Percentiles rank a stretch among this genome's conserved stretches.
Evolutionary conservation across 1,284 basidiomycete genomes (phyloP).

Genomic region (Rugosomyces carneus): DNA sequence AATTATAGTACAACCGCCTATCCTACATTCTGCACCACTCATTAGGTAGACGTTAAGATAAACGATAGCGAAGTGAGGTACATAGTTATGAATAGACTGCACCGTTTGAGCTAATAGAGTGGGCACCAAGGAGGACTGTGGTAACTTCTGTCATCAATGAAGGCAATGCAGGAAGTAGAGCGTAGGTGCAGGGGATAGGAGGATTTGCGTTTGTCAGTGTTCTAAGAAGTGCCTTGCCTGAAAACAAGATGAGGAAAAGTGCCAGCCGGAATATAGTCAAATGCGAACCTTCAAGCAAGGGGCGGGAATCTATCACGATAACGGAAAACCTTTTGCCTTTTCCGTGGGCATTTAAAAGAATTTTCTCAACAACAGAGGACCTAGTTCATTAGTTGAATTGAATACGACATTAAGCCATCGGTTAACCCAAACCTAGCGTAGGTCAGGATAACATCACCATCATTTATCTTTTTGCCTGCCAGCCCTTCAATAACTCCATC

Average conservation of each 20-base stretch:
- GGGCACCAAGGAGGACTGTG: constrained; percentile 87
- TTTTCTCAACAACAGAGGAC: constrained; percentile 92
- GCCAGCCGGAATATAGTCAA: no score
- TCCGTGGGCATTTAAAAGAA: constrained; percentile 74
- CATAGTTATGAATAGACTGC: constrained; percentile 94
- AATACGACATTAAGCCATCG: not conserved
- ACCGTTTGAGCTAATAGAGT: constrained; percentile 92
- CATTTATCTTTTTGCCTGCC: constrained; percentile 88
- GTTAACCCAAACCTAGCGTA: constrained; percentile 71
- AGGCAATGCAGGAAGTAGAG: constrained; percentile 84
- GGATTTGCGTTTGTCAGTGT: constrained; percentile 58
- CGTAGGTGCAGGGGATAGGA: constrained; percentile 86
- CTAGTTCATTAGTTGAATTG: constrained; percentile 31
- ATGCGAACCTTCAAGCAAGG: constrained; percentile 79
- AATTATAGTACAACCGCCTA: not conserved
- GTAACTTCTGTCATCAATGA: constrained; percentile 78
- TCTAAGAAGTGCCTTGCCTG: constrained; percentile 77
- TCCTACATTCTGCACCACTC: not conserved
- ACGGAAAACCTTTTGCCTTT: constrained; percentile 80
- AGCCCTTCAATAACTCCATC: constrained; percentile 90
- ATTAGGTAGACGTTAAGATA: constrained; percentile 2
- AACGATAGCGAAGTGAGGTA: not conserved
- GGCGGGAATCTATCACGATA: constrained; percentile 91
- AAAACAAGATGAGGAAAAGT: constrained; percentile 4
- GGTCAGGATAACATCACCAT: constrained; percentile 89